Conservation (phyloP, 2,329 filamentous ascomycete genomes). For the Dothidotthia symphoricarpi region DNA sequence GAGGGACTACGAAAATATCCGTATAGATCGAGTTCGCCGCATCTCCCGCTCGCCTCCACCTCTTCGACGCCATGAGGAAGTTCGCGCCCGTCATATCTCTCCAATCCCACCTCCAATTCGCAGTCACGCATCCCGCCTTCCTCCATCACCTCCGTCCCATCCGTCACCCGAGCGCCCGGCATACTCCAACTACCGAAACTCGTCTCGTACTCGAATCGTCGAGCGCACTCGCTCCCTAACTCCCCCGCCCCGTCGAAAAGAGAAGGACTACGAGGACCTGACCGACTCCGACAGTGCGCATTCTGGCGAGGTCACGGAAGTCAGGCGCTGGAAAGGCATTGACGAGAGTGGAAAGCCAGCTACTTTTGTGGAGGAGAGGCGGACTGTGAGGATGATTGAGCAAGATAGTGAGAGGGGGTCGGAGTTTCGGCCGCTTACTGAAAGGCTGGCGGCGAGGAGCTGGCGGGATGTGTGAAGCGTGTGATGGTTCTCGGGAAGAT, state of each 20-base stretch:
- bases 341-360: constrained; percentile 31
- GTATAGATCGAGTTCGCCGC: constrained; percentile 16
- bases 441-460: constrained; percentile 5
- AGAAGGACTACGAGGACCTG: constrained; percentile 20
- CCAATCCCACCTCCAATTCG: constrained; percentile 9
- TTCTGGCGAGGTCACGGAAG: constrained; percentile 15
- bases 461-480: constrained; percentile 8
- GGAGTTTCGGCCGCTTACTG: constrained; percentile 8
- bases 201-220: constrained; percentile 8
- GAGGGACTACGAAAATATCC: constrained; percentile 15
- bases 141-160: constrained; percentile 8
- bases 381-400: constrained; percentile 5
- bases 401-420: constrained; percentile 3
- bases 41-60: constrained; percentile 20
- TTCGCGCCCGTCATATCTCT: constrained; percentile 15
- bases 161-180: constrained; percentile 4
- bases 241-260: constrained; percentile 8
- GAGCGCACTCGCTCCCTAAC: constrained; percentile 9
- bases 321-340: constrained; percentile 26
- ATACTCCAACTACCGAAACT: constrained; percentile 15
- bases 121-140: constrained; percentile 1
- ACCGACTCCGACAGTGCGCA: constrained; percentile 29
- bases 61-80: constrained; percentile 9
- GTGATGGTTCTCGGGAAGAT: too few relatives aligned
- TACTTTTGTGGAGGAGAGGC: constrained; percentile 29